These are phyloP conservation scores for Penicillium alfredii DNA, from an alignment of 495 filamentous ascomycete genomes.

Conservation along the genomic window DNA sequence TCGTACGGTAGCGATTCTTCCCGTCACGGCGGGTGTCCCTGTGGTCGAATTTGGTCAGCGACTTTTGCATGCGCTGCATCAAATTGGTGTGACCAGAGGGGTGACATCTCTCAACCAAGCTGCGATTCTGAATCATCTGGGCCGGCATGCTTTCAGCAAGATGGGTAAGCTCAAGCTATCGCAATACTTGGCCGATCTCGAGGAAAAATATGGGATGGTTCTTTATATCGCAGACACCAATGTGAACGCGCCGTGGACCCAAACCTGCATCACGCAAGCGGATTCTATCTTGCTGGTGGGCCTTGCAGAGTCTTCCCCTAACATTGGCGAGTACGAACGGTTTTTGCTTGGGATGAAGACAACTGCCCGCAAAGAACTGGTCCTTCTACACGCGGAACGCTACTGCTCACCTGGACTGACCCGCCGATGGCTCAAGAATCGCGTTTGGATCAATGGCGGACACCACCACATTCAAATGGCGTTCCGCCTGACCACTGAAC, in stretches of 20 bases:
- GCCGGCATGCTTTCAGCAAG: conserved; percentile 89
- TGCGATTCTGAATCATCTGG: conserved; percentile 88
- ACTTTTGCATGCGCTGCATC: conserved; percentile 77
- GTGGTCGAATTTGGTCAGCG: conserved; percentile 92
- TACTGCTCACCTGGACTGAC: conserved; percentile 82
- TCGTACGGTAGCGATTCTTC: conserved; percentile 85
- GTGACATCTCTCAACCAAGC: conserved; percentile 91
- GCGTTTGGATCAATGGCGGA: conserved; percentile 97
- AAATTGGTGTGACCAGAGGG: conserved; percentile 82
- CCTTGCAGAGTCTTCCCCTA: conserved; percentile 81
- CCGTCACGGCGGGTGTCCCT: conserved; percentile 84
- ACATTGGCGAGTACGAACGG: conserved; percentile 90
- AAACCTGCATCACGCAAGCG: conserved; percentile 94
- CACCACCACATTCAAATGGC: conserved; percentile 98
- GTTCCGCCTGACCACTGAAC: conserved; percentile 70
- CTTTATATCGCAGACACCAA: conserved; percentile 97
- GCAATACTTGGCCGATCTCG: conserved; percentile 92
- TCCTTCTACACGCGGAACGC: conserved; percentile 86
- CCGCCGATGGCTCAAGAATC: conserved; percentile 83
- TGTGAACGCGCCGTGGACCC: conserved; percentile 95
- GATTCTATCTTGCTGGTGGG: conserved; percentile 93
- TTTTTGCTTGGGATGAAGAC: conserved; percentile 97
- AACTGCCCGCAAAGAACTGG: conserved; percentile 88
- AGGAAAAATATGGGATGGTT: conserved; percentile 94
- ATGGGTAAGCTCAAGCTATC: conserved; percentile 97